Evolutionary conservation across 192 early-diverging fungal species (phyloP), one percentile per base, ranked within the genome.

Genomic region (Haplosporangium gracile): DNA sequence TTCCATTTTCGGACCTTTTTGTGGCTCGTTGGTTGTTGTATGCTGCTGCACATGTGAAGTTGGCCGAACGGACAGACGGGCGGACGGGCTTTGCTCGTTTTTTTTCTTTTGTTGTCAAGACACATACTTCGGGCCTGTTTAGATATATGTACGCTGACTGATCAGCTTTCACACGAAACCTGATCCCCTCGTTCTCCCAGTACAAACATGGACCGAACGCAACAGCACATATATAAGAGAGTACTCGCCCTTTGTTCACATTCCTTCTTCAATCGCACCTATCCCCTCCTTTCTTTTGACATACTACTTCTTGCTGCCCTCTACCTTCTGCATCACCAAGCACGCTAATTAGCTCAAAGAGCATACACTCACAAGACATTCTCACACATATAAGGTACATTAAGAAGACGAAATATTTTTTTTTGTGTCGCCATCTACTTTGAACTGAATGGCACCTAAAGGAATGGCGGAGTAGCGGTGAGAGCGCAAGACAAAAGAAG

Each of bases 181-280:
- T 65, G 60, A 9, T 24, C 26, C 4, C 13, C 32, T 65, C 16
- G 6, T n/a, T 63, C 57, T 63, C 57, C 0, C 57, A 29, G 29
- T 63, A 63, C 26, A 63, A 63, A 63, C 69, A 70, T 70, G 69
- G 69, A 70, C 16, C 26, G 57, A 63, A 63, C 57, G 57, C 57
- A 63, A 63, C 11, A 65, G 2, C 16, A 26, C 8, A 20, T 60
- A 65, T 32, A 65, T n/a, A 29, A 32, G 26, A 29, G 16, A 4
- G 60, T 32, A 26, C n/a, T 65, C 26, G 13, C 60, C 60, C 29
- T 32, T 65, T 32, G 60, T 65, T 32, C 11, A 29, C 60, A 65
- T 65, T 65, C 60, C 60, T 65, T 29, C 13, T 26, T 24, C 24
- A 60, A n/a, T 60, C n/a, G 57, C 57, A 60, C 60, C n/a, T 57